Conservation (phyloP, 1,284 basidiomycete species). For the Puccinia sorghi region DNA sequence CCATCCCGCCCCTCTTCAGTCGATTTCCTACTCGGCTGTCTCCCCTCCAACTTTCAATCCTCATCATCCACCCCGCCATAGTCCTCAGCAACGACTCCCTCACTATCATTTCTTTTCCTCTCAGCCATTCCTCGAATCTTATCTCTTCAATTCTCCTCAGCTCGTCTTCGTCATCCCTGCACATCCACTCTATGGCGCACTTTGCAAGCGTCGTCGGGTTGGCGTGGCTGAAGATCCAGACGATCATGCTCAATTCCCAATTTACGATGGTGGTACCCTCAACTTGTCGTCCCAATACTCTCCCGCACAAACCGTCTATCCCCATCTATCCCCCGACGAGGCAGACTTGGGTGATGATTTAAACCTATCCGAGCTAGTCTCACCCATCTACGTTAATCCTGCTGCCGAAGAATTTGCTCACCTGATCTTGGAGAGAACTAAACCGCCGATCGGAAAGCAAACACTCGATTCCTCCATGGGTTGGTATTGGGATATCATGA, state of each 20-base stretch:
- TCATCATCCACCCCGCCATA: background rate
- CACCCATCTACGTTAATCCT: slow-evolving; percentile 29
- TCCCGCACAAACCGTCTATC: background rate
- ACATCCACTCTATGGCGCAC: slow-evolving; percentile 18
- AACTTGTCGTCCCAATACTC: background rate
- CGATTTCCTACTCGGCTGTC: background rate
- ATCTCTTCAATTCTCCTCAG: slow-evolving; percentile 29
- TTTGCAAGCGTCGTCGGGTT: slow-evolving; percentile 24
- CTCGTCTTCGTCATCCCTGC: slow-evolving; percentile 36
- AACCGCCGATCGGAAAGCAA: slow-evolving; percentile 3
- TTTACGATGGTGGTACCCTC: slow-evolving; percentile 5
- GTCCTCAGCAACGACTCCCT: background rate
- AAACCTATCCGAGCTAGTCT: slow-evolving; percentile 30
- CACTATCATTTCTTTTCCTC: background rate
- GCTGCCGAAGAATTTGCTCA: slow-evolving; percentile 28
- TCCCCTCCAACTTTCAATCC: background rate
- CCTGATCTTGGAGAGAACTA: slow-evolving; percentile 28
- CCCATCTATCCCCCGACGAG: slow-evolving; percentile 7
- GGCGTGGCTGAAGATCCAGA: slow-evolving; percentile 38
- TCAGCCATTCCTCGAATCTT: slow-evolving; percentile 28
- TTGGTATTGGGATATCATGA: slow-evolving; percentile 41
- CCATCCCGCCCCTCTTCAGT: background rate
- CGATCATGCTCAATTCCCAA: slow-evolving; percentile 26
- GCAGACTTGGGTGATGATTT: slow-evolving; percentile 15
- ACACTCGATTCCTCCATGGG: background rate